Conservation (phyloP, 2,329 filamentous ascomycete species). For the Sporothrix sp. region DNA sequence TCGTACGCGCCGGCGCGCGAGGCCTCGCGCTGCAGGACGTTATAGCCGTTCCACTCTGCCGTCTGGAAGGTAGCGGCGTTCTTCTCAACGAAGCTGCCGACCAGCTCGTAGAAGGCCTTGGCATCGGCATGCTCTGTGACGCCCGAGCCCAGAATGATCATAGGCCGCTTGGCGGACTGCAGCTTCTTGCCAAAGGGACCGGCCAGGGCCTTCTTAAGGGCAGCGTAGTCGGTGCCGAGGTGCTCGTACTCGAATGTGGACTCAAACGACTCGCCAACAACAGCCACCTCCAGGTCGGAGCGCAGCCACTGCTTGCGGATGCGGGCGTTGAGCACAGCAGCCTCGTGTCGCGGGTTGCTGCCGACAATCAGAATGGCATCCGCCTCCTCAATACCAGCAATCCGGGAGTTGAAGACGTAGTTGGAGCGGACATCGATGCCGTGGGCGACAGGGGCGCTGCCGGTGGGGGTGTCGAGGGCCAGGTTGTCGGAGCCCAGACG, state of each 20-base stretch:
- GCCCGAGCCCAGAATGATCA: slow-evolving; percentile 92
- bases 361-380: slow-evolving; percentile 87
- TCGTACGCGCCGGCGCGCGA: slow-evolving; percentile 91
- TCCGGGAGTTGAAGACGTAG: slow-evolving; percentile 93
- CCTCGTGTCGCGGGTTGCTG: slow-evolving; percentile 92
- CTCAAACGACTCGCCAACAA: slow-evolving; percentile 83
- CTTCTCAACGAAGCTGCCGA: slow-evolving; percentile 89
- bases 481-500: slow-evolving; percentile 94
- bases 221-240: slow-evolving; percentile 66
- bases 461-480: slow-evolving; percentile 79
- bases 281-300: slow-evolving; percentile 84
- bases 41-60: slow-evolving; percentile 93
- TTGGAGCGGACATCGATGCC: slow-evolving; percentile 89
- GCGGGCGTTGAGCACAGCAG: slow-evolving; percentile 86
- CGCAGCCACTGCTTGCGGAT: slow-evolving; percentile 97
- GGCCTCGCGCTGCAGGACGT: slow-evolving; percentile 86
- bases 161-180: slow-evolving; percentile 74
- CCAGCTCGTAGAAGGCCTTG: slow-evolving; percentile 84
- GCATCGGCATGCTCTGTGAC: slow-evolving; percentile 85
- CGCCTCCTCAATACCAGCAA: slow-evolving; percentile 87
- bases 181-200: slow-evolving; percentile 92
- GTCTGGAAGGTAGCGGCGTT: slow-evolving; percentile 81
- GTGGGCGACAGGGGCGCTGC: slow-evolving; percentile 76
- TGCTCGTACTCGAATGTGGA: slow-evolving; percentile 95
- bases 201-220: slow-evolving; percentile 75